Evolutionary conservation across 75 land plant species (phyloP).

Genomic region (Pinus albicaulis): DNA sequence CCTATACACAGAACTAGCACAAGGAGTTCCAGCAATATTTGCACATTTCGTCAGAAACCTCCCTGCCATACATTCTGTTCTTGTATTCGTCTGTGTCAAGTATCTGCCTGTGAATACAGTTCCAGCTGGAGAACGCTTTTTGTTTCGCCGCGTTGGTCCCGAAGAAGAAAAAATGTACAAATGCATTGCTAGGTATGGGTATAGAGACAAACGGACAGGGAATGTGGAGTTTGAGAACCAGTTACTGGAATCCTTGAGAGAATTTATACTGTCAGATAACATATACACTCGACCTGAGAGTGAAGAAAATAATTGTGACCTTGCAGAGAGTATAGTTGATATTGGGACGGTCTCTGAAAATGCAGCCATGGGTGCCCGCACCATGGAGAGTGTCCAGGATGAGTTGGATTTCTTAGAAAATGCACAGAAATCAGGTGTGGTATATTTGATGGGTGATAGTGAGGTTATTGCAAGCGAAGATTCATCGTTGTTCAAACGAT

Average conservation of each 20-base stretch:
- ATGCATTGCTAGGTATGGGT: slow-evolving; percentile 62
- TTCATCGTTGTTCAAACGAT: slow-evolving; percentile 24
- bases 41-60: slow-evolving; percentile 47
- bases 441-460: slow-evolving; percentile 50
- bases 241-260: slow-evolving; percentile 34
- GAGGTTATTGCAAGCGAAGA: slow-evolving; percentile 41
- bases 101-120: slow-evolving; percentile 50
- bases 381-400: not conserved
- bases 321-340: too few species aligned
- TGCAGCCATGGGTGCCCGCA: not conserved
- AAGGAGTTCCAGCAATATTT: slow-evolving; percentile 67
- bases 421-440: not conserved
- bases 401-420: not conserved
- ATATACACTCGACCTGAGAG: too few species aligned
- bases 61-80: slow-evolving; percentile 51
- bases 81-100: slow-evolving; percentile 62
- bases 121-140: slow-evolving; percentile 39
- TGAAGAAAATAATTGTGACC: not conserved
- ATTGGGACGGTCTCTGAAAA: too few species aligned
- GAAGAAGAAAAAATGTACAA: slow-evolving; percentile 38
- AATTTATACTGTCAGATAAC: slow-evolving; percentile 26
- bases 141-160: slow-evolving; percentile 51
- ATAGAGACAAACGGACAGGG: slow-evolving; percentile 33
- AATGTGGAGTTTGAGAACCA: slow-evolving; percentile 32
- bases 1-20: slow-evolving; percentile 62